Evolutionary conservation across 768 basidiomycete species (phyloP), one percentile per base, ranked within the genome.

Genomic region (Suillus occidentalis): DNA sequence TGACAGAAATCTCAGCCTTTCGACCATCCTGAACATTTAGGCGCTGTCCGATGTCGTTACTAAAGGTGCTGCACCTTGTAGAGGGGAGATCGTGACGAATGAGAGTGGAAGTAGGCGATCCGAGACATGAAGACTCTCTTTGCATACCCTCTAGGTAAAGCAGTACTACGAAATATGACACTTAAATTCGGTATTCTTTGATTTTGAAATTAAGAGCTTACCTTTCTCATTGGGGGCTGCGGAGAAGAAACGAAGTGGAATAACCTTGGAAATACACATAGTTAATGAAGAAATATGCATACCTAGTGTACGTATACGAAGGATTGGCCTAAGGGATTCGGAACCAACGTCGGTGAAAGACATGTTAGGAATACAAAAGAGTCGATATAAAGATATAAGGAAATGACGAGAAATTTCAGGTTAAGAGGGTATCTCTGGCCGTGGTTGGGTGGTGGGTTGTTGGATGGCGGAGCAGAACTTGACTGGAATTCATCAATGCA

Each of bases 191-290:
- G 20, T 60, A 52, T 66, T 57, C 20, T 56, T 61, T 22, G 16
- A 31, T 47, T 53, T 53, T 55, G 58, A 50, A 55, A 25, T 20
- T 63, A 52, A 64, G 45, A 34, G 56, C 37, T 13, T 67, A 90
- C 90, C 90, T 88, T 92, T 92, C 82, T 92, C 90, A 69, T 84
- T 88, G 18, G 89, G 81, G 69, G 82, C 90, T 91, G 69, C 43
- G 66, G 53, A 67, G 60, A 59, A 65, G 55, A 63, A 61, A 59
- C 63, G 31, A 28, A 61, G 39, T 65, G 52, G 28, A 36, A 50
- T 66, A 6, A 66, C 58, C 5, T 28, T 31, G 58, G 22, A 18
- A 65, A 45, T 22, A 18, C 20, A 28, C 6, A 3, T 18, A n/a
- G 10, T 39, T 52, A 55, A n/a, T n/a, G 55, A 18, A 40, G 57